Conservation (phyloP, 768 basidiomycete species). For the Amylocystis lapponica region DNA sequence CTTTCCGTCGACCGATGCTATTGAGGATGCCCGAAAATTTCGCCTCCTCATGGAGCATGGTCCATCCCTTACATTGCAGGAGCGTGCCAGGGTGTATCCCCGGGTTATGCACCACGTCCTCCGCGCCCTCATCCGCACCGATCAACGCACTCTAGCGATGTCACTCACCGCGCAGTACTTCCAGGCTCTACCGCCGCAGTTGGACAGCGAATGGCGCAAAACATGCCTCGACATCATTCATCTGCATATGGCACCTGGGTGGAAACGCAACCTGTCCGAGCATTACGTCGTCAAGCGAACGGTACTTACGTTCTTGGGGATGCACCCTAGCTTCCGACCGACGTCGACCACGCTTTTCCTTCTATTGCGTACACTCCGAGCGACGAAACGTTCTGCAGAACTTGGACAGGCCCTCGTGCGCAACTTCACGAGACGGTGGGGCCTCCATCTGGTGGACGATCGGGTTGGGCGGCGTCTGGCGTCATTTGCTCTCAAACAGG, state of each 20-base stretch:
- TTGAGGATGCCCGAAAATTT: too few relatives aligned
- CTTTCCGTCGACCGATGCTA: too few relatives aligned
- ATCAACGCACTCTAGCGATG: slow-evolving; percentile 6
- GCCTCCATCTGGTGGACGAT: slow-evolving; percentile 46
- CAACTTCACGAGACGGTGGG: slow-evolving; percentile 51
- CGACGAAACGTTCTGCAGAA: slow-evolving; percentile 47
- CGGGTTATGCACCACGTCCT: slow-evolving; percentile 42
- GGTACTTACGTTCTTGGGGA: slow-evolving; percentile 38
- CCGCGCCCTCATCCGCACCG: slow-evolving; percentile 36
- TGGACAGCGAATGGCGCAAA: slow-evolving; percentile 30
- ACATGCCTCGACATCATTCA: slow-evolving; percentile 51
- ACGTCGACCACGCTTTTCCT: slow-evolving; percentile 54
- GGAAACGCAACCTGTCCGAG: slow-evolving; percentile 30
- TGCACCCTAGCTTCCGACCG: slow-evolving; percentile 48
- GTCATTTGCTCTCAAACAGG: slow-evolving; percentile 55
- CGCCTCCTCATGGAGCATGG: slow-evolving; percentile 34
- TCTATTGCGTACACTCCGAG: slow-evolving; percentile 47
- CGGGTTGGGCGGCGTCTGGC: slow-evolving; percentile 56
- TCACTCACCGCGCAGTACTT: slow-evolving; percentile 44
- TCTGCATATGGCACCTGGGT: slow-evolving; percentile 32
- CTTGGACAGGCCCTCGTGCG: slow-evolving; percentile 41
- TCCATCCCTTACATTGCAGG: slow-evolving; percentile 31
- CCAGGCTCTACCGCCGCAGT: slow-evolving; percentile 36
- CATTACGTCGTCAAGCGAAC: slow-evolving; percentile 40
- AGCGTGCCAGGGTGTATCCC: slow-evolving; percentile 32